phyloP scores from a whole-genome alignment of 2,329 filamentous ascomycete genomes.

The Endoconidiophora polonica region DNA sequence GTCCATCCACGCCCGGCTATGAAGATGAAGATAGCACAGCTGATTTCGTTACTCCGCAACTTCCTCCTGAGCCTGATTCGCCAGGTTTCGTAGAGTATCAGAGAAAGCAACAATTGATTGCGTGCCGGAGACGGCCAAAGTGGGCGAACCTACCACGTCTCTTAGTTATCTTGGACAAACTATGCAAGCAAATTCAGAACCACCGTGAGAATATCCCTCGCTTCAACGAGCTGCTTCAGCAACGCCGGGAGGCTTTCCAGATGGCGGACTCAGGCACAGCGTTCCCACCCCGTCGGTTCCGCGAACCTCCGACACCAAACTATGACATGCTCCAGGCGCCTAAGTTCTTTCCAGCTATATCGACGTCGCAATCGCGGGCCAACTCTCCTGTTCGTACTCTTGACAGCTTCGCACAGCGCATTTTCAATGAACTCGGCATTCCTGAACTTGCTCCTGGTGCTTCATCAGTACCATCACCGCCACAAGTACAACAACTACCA shows the following conservation, averaged over 20 bases:
- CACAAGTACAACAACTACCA: conserved; percentile 23
- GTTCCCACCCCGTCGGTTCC: conserved; percentile 18
- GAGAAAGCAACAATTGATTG: conserved; percentile 10
- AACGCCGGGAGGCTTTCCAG: conserved; percentile 46
- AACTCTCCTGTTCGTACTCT: conserved; percentile 36
- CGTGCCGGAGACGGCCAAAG: conserved; percentile 34
- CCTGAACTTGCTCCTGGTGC: conserved; percentile 21
- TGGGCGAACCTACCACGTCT: conserved; percentile 40
- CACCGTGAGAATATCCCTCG: conserved; percentile 51
- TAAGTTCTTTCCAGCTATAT: conserved; percentile 18
- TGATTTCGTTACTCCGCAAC: conserved; percentile 16
- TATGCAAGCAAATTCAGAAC: conserved; percentile 43
- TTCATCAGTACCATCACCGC: conserved; percentile 21
- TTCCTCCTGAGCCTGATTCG: conserved; percentile 24
- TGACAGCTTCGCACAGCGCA: conserved; percentile 45
- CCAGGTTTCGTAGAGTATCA: conserved; percentile 25
- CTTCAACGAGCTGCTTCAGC: conserved; percentile 55
- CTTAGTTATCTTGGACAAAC: conserved; percentile 37
- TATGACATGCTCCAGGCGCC: conserved; percentile 12
- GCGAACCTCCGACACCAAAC: conserved; percentile 13
- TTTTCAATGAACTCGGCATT: conserved; percentile 41
- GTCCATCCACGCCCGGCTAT: conserved; percentile 17
- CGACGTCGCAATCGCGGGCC: conserved; percentile 26
- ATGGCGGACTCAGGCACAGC: conserved; percentile 35
- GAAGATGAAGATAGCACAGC: conserved; percentile 21